Evolutionary conservation across 2,329 filamentous ascomycete genomes (phyloP).

Genomic region (Colletotrichum tanaceti): DNA sequence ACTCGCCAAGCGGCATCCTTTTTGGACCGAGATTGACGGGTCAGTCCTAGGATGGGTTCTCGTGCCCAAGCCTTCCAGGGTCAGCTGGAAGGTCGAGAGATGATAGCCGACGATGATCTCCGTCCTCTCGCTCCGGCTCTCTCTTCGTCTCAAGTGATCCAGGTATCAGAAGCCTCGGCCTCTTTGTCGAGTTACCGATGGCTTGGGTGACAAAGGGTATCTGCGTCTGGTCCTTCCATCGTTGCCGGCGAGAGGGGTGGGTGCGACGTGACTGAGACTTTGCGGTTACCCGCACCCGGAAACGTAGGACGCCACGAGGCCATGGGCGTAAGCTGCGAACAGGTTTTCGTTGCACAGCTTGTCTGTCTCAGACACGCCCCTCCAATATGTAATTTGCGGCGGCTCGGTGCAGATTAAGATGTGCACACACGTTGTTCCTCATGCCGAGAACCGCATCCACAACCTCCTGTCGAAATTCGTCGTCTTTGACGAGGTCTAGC

Average conservation of each 20-base stretch:
- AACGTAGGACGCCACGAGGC: slow-evolving; percentile 36
- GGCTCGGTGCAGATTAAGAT: slow-evolving; percentile 22
- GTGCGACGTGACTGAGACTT: slow-evolving; percentile 25
- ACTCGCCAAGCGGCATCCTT: neutral
- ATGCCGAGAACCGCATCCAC: neutral
- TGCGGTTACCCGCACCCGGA: slow-evolving; percentile 18
- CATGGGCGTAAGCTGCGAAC: slow-evolving; percentile 21
- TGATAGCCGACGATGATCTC: neutral
- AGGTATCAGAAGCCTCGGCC: neutral
- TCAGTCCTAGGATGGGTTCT: slow-evolving; percentile 9
- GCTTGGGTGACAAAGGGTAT: slow-evolving; percentile 18
- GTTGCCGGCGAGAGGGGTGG: neutral
- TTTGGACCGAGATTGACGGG: neutral
- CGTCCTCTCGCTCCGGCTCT: no score
- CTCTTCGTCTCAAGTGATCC: neutral
- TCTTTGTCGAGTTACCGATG: slow-evolving; percentile 28
- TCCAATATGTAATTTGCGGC: slow-evolving; percentile 19
- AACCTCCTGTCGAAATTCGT: neutral
- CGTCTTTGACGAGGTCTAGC: neutral
- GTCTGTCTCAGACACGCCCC: slow-evolving; percentile 26
- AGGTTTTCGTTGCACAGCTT: slow-evolving; percentile 32
- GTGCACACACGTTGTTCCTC: slow-evolving; percentile 16
- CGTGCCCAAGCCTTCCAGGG: slow-evolving; percentile 14
- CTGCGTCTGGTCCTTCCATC: slow-evolving; percentile 1
- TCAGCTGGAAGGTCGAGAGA: neutral